Evolutionary conservation across 345 rosid genomes (phyloP).

Genomic region (Eucalyptus caleyi): DNA sequence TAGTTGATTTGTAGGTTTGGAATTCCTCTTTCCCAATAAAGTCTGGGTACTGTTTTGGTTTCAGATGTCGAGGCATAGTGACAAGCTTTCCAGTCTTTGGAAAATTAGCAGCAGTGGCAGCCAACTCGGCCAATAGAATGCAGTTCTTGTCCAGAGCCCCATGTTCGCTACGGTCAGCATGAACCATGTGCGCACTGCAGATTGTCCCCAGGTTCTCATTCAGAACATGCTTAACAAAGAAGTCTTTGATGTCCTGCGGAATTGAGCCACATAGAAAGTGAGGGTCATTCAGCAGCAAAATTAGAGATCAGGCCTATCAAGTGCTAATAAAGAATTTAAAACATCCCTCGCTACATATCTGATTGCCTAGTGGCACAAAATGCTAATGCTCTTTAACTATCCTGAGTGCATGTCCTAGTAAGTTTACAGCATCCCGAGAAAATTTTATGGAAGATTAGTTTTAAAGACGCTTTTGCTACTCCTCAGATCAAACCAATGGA

Average conservation of each 20-base stretch:
- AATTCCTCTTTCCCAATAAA: constrained; percentile 77
- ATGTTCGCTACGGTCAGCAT: constrained; percentile 60
- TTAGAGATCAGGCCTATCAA: background rate
- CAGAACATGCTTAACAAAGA: constrained; percentile 59
- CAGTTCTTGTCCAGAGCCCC: constrained; percentile 77
- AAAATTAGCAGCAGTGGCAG: constrained; percentile 88
- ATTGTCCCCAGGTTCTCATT: constrained; percentile 65
- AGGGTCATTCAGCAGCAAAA: background rate
- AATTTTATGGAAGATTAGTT: background rate
- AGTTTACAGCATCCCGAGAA: background rate
- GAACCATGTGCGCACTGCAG: constrained; percentile 84
- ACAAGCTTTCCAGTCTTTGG: constrained; percentile 86
- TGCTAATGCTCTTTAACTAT: background rate
- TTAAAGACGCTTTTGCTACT: background rate
- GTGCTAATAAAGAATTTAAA: background rate
- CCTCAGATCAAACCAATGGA: background rate
- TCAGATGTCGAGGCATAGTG: constrained; percentile 49
- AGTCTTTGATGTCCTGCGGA: constrained; percentile 68
- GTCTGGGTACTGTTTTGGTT: constrained; percentile 78
- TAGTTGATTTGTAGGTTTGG: constrained; percentile 60
- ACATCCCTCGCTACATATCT: background rate
- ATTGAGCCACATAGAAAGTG: background rate
- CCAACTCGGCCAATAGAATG: constrained; percentile 55
- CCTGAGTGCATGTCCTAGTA: background rate
- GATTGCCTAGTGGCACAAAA: background rate